Evolutionary conservation across 1,139 yeast species (phyloP), one percentile per base, ranked within the genome.

Genomic region (Scheffersomyces insectosa): DNA sequence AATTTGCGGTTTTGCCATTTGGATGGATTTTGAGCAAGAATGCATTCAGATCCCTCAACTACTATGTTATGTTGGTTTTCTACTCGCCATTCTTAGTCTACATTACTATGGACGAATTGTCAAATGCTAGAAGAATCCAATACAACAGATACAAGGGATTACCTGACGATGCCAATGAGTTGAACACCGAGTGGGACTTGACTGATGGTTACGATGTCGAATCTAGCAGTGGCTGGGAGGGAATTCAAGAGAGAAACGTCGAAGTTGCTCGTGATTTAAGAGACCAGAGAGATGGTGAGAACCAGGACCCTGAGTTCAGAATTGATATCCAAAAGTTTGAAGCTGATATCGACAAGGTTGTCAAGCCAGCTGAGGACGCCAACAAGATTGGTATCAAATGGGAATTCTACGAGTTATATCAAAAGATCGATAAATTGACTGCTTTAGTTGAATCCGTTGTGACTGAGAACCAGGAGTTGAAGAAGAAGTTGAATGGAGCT

Each of bases 141-240:
- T 88, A 86, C 63, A 89, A 89, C 62, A 74, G 96, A 48, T 68
- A 74, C 51, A 77, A 76, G 52, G 82, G 85, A 1, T 63, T 80
- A 14, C 70, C 86, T 0, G 96, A 88, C 60, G 97, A 89, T 63
- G 89, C 91, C 23, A 88, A 88, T 60, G 95, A 87, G 56, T 59
- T 70, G 31, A 89, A 89, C 54, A 77, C 84, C 13, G 91, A 85
- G 57, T 88, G 96, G 95, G 88, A 85, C 52, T 70, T 88, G 53
- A 78, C 85, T 8, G 96, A 88, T 61, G 96, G 96, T 0, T 88
- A 75, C 56, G 78, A 75, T 39, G 68, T 61, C 15, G 51, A 49
- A 28, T 72, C 54, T 8, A 36, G 66, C 8, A 42, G 55, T 33
- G 75, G 72, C 8, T 77, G 65, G 65, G 72, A 60, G 51, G 74